phyloP scores from a whole-genome alignment of 1,284 basidiomycete genomes.

The Malassezia cuniculi region DNA sequence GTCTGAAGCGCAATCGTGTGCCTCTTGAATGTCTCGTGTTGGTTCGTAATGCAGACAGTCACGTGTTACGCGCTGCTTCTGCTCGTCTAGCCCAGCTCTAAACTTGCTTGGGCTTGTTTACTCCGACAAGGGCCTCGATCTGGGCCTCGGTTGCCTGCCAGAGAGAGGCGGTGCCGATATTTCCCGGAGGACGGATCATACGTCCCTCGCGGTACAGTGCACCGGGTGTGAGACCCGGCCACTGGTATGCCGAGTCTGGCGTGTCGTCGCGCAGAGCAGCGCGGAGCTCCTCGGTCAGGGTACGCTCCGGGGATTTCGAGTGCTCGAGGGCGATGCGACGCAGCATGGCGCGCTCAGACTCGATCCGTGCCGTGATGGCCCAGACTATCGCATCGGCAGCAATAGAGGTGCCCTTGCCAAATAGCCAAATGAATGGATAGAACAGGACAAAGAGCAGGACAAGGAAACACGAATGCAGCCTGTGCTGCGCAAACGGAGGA shows the following conservation, averaged over 20 bases:
- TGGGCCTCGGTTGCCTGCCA: constrained; percentile 7
- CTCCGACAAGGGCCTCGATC: neutral
- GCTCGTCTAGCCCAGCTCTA: neutral
- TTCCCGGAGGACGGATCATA: neutral
- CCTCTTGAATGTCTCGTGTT: constrained; percentile 10
- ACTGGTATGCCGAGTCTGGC: no score
- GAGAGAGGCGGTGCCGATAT: neutral
- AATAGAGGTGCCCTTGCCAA: constrained; percentile 19
- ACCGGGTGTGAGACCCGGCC: constrained; percentile 7
- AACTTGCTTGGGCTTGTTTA: neutral
- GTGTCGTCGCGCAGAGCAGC: no score
- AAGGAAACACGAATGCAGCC: constrained; percentile 7
- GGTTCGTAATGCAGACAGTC: constrained; percentile 5
- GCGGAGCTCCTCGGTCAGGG: no score
- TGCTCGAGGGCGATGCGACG: neutral
- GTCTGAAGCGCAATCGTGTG: constrained; percentile 9
- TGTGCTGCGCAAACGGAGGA: neutral
- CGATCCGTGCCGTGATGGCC: constrained; percentile 17
- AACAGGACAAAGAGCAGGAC: constrained; percentile 15
- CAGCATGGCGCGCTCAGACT: constrained; percentile 1
- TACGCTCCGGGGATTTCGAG: no score
- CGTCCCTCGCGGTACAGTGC: constrained; percentile 12
- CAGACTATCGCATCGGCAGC: constrained; percentile 24
- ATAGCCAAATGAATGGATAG: constrained; percentile 24
- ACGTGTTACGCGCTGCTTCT: constrained; percentile 5